phyloP scores from a whole-genome alignment of 106 monocot species.

The Acanthochlamys bracteata region DNA sequence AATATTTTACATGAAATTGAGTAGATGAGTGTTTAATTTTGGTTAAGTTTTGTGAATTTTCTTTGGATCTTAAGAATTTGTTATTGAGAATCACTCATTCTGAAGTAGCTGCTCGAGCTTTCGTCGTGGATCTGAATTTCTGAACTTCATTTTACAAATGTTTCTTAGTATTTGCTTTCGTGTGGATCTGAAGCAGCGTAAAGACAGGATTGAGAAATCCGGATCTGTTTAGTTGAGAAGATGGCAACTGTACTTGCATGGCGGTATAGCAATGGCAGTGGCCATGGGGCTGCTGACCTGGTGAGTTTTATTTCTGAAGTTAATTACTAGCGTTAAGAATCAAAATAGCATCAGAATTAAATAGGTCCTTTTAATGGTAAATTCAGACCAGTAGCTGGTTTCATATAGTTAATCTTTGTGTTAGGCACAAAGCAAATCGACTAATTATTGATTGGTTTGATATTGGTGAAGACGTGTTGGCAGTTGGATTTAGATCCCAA shows the following conservation, averaged over 20 bases:
- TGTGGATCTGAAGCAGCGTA: neutral
- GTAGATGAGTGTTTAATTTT: too few relatives aligned
- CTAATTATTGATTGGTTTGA: neutral
- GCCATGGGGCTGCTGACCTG: conserved; percentile 60
- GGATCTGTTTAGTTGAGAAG: conserved; percentile 18
- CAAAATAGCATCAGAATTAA: too few relatives aligned
- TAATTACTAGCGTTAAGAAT: neutral
- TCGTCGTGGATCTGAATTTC: too few relatives aligned
- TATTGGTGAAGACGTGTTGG: neutral
- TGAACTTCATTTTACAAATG: too few relatives aligned
- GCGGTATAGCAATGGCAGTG: conserved; percentile 48
- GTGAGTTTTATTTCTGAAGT: conserved; percentile 18
- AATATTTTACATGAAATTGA: too few relatives aligned
- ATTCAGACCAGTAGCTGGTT: neutral
- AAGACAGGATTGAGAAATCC: neutral
- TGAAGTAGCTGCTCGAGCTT: too few relatives aligned
- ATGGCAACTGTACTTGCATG: conserved; percentile 72
- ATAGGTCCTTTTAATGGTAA: neutral
- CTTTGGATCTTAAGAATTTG: too few relatives aligned
- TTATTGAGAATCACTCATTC: too few relatives aligned
- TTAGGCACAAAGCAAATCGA: neutral
- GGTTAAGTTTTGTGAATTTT: too few relatives aligned
- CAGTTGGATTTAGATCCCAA: neutral
- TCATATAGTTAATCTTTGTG: neutral
- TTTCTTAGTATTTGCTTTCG: too few relatives aligned